A percentile compares a stretch with the other conserved stretches of the same genome.
Conservation (phyloP, 164 flowering plant genomes). For the Vitis vinifera region ASM3070453v1 NC_081818.1:22935001-22935500, state of each 20-base stretch:
- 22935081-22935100: conserved; percentile 97
- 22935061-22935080: conserved; percentile 77
- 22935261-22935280: conserved; percentile 76
- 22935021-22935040: conserved; percentile 67
- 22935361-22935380: conserved; percentile 87
- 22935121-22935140: conserved; percentile 60
- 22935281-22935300: conserved; percentile 77
- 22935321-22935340: conserved; percentile 83
- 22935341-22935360: conserved; percentile 73
- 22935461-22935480: conserved; percentile 78
- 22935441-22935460: conserved; percentile 90
- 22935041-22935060: conserved; percentile 83
- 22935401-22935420: conserved; percentile 80
- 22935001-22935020: conserved; percentile 67
- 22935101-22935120: conserved; percentile 59
- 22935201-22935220: conserved; percentile 93
- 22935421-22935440: conserved; percentile 91
- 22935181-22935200: conserved; percentile 83
- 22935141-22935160: conserved; percentile 94
- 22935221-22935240: conserved; percentile 81
- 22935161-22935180: conserved; percentile 91
- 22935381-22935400: conserved; percentile 87
- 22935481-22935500: conserved; percentile 76
- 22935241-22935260: conserved; percentile 88
- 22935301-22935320: conserved; percentile 92